Percentiles rank a stretch among this genome's conserved stretches.
These are phyloP conservation scores for Shiraia sp. DNA, from an alignment of 2,329 filamentous ascomycete genomes.

Conservation along the genomic window DNA sequence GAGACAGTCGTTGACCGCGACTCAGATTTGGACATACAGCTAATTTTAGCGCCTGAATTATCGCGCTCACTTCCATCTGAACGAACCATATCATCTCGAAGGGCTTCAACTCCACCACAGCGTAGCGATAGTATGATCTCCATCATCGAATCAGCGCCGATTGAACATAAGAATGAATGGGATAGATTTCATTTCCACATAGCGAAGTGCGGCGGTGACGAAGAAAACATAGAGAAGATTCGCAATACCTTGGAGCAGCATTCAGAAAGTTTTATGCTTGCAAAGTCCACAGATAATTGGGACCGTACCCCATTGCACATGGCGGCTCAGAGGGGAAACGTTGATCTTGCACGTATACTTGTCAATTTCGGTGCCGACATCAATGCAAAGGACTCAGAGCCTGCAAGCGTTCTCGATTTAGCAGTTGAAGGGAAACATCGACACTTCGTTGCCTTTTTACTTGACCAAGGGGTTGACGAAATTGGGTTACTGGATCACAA, in stretches of 20 bases:
- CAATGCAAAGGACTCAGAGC: conserved; percentile 18
- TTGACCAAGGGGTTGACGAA: conserved; percentile 14
- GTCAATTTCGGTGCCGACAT: conserved; percentile 15
- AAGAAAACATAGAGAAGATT: conserved; percentile 6
- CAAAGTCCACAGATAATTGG: conserved; percentile 11
- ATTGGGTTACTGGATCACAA: conserved; percentile 10
- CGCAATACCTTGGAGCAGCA: conserved; percentile 8
- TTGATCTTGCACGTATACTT: conserved; percentile 13
- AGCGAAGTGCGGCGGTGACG: conserved; percentile 3
- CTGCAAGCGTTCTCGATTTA: conserved; percentile 17
- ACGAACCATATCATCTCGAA: conserved; percentile 6
- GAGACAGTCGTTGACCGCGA: conserved; percentile 11
- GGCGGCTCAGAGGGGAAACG: conserved; percentile 16
- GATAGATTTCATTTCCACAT: conserved; percentile 18
- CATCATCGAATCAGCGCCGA: not conserved
- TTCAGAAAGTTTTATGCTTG: conserved; percentile 6
- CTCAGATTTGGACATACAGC: not conserved
- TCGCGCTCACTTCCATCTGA: conserved; percentile 6
- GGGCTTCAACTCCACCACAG: not conserved
- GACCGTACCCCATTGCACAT: conserved; percentile 18
- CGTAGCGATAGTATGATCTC: conserved; percentile 7
- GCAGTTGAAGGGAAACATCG: conserved; percentile 13
- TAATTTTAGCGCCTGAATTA: conserved; percentile 6
- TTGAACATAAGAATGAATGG: conserved; percentile 9
- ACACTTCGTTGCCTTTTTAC: conserved; percentile 14